Conservation (phyloP, 176 grass and related monocot species). For the Carex littledalei region DNA sequence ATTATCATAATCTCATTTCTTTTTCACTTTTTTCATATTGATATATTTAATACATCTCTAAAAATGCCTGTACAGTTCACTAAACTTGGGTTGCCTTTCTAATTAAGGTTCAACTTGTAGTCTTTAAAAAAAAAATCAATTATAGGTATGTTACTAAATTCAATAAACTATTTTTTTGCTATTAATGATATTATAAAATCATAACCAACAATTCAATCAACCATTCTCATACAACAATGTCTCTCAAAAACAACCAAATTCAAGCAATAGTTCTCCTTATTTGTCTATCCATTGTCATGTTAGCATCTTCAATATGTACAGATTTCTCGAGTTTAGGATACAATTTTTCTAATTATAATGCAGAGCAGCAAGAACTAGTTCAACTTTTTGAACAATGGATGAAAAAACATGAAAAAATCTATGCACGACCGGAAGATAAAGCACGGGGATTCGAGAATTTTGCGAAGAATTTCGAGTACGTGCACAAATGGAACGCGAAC, state of each 20-base stretch:
- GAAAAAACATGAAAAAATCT: slow-evolving; percentile 20
- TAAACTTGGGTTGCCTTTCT: not conserved
- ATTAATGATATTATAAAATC: not conserved
- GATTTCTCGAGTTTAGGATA: slow-evolving; percentile 17
- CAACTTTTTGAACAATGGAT: slow-evolving; percentile 36
- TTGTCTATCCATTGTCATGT: not conserved
- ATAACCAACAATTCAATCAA: not conserved
- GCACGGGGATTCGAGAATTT: slow-evolving; percentile 29
- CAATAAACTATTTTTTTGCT: not conserved
- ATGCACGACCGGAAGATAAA: slow-evolving; percentile 23
- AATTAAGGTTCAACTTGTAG: not conserved
- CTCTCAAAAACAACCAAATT: not conserved
- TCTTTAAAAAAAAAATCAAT: too few species aligned
- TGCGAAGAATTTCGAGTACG: slow-evolving; percentile 21
- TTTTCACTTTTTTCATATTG: too few species aligned
- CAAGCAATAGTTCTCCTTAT: slow-evolving; percentile 13
- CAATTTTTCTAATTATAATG: not conserved
- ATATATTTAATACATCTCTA: too few species aligned
- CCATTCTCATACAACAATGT: slow-evolving; percentile 12
- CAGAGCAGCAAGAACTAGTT: not conserved
- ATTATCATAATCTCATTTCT: too few species aligned
- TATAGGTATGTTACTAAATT: too few species aligned
- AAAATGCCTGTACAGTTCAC: not conserved
- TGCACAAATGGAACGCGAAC: slow-evolving; percentile 4
- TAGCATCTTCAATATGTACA: not conserved